Conservation (phyloP, 2,329 filamentous ascomycete species). For the Aureobasidium sp. region DNA sequence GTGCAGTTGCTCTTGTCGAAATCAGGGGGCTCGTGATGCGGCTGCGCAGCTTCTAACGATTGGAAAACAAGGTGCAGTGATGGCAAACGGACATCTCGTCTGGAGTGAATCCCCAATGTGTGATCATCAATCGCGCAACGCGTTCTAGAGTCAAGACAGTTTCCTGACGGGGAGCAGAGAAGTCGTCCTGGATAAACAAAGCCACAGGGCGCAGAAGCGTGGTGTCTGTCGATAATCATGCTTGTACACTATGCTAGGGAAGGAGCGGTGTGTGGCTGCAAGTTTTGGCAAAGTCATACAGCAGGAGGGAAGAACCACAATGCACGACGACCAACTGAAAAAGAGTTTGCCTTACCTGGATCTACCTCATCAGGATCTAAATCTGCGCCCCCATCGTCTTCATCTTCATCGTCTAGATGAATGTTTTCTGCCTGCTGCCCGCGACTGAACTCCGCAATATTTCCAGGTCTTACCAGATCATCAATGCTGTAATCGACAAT, state of each 20-base stretch:
- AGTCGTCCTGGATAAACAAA: neutral
- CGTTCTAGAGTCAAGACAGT: neutral
- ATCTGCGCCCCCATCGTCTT: slow-evolving; percentile 2
- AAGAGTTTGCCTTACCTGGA: neutral
- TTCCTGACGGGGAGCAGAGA: neutral
- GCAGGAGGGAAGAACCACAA: neutral
- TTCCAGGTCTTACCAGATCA: neutral
- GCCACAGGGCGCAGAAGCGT: too few relatives aligned
- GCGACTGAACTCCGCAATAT: neutral
- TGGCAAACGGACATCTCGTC: neutral
- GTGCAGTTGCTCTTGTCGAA: neutral
- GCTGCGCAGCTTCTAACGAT: neutral
- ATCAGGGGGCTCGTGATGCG: neutral
- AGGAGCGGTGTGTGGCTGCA: neutral
- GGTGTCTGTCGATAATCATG: neutral
- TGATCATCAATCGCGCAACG: neutral
- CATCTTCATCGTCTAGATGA: neutral
- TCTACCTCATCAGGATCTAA: slow-evolving; percentile 4
- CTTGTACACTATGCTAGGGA: neutral
- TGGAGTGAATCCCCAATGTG: neutral
- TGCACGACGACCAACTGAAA: neutral
- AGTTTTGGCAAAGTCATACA: neutral
- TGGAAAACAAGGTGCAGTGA: neutral
- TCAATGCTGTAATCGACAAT: slow-evolving; percentile 11
- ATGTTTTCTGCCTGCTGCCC: neutral